These are phyloP conservation scores for Strobilomyces confusus DNA, from an alignment of 768 basidiomycete genomes.

Conservation along the genomic window DNA sequence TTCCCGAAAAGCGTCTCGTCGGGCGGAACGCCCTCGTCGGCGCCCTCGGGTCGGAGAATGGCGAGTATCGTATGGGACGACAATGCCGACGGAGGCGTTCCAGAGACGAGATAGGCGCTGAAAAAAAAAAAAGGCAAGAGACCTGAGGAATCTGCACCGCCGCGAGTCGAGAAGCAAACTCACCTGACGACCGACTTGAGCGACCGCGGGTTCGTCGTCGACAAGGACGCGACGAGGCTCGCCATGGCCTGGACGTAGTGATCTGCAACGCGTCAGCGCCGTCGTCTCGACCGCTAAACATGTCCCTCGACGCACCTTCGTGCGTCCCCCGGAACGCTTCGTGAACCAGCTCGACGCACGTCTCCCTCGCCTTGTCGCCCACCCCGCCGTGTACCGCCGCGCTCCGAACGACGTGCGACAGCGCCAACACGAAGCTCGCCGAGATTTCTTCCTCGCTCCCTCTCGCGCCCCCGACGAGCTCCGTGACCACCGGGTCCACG, in stretches of 20 bases:
- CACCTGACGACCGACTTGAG: conserved; percentile 68
- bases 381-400: conserved; percentile 61
- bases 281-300: not conserved
- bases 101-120: conserved; percentile 60
- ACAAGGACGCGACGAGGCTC: conserved; percentile 57
- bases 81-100: conserved; percentile 63
- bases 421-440: conserved; percentile 68
- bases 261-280: conserved; percentile 39
- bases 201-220: conserved; percentile 55
- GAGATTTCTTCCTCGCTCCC: conserved; percentile 68
- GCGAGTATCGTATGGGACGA: conserved; percentile 59
- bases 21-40: conserved; percentile 11
- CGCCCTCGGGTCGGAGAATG: conserved; percentile 47
- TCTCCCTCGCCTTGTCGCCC: conserved; percentile 69
- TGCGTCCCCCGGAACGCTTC: conserved; percentile 76
- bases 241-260: conserved; percentile 65
- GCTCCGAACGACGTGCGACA: conserved; percentile 70
- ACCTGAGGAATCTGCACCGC: not conserved
- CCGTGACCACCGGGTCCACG: conserved; percentile 92
- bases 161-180: conserved; percentile 24
- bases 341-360: conserved; percentile 67
- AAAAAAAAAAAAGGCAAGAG: not conserved
- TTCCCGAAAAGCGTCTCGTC: conserved; percentile 57
- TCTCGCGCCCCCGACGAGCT: conserved; percentile 62
- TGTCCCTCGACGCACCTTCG: conserved; percentile 43